These are phyloP conservation scores for Lactarius deliciosus DNA, from an alignment of 768 basidiomycete species.

Conservation along the genomic window DNA sequence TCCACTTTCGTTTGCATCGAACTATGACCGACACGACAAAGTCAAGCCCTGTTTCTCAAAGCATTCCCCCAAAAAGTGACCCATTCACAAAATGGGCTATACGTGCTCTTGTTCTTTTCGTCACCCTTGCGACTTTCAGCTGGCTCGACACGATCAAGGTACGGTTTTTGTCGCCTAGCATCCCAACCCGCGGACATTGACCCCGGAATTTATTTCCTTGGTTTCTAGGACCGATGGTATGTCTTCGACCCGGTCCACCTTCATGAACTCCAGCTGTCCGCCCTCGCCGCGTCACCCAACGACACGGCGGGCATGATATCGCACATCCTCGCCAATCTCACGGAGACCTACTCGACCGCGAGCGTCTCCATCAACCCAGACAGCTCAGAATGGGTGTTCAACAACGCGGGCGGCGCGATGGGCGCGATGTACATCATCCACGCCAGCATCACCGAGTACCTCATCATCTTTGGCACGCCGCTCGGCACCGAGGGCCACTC, in stretches of 20 bases:
- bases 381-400: conserved; percentile 88
- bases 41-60: not conserved
- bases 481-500: conserved; percentile 96
- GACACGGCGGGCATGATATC: conserved; percentile 72
- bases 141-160: conserved; percentile 30
- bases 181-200: not conserved
- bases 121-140: conserved; percentile 19
- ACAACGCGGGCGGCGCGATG: conserved; percentile 98
- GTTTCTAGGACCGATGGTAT: conserved; percentile 75
- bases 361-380: conserved; percentile 55
- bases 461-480: conserved; percentile 94
- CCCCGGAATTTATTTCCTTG: no score
- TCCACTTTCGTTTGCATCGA: no score
- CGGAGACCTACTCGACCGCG: conserved; percentile 61
- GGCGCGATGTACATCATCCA: conserved; percentile 98
- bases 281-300: conserved; percentile 64
- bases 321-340: conserved; percentile 81
- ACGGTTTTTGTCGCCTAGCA: not conserved
- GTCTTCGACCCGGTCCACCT: conserved; percentile 72
- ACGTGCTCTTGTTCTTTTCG: conserved; percentile 12
- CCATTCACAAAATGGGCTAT: conserved; percentile 22
- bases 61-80: not conserved
- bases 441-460: conserved; percentile 94
- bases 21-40: conserved; percentile 12
- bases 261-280: conserved; percentile 70